phyloP scores from a whole-genome alignment of 1,284 basidiomycete genomes.

The Agaricales sp. region DNA sequence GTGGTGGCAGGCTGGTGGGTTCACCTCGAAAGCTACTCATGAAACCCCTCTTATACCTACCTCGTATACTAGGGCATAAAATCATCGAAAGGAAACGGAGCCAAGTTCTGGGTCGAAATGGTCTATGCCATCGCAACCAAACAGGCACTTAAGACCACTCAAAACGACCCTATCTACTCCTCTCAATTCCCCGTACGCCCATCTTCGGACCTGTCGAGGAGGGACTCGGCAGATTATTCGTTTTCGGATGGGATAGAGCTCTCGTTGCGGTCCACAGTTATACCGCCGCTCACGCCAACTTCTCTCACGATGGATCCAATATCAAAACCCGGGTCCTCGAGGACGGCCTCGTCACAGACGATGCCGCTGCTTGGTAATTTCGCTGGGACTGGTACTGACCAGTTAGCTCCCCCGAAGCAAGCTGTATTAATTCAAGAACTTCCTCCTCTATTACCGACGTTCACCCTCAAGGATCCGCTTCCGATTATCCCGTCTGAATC shows the following conservation, averaged over 20 bases:
- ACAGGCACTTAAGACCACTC: constrained; percentile 10
- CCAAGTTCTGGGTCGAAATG: constrained; percentile 37
- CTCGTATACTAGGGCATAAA: constrained; percentile 22
- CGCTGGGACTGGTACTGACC: no score
- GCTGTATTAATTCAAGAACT: no score
- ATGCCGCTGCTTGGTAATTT: neutral
- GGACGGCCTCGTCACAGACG: neutral
- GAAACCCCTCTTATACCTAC: neutral
- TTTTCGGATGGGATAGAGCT: neutral
- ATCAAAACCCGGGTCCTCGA: neutral
- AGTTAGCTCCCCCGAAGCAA: no score
- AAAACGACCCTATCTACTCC: constrained; percentile 5
- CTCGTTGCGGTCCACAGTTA: no score
- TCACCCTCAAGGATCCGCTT: constrained; percentile 7
- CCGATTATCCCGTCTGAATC: constrained; percentile 4
- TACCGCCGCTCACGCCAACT: no score
- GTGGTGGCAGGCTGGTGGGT: constrained; percentile 30
- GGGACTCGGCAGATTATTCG: neutral
- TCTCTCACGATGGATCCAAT: neutral
- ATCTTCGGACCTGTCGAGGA: neutral
- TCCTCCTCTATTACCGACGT: no score
- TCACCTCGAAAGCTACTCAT: constrained; percentile 3
- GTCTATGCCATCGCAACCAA: constrained; percentile 15
- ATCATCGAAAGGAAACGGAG: constrained; percentile 21
- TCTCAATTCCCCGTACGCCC: neutral